A percentile compares a stretch with the other conserved stretches of the same genome.
phyloP scores from a whole-genome alignment of 1,284 basidiomycete species.

The Psilocybe mexicana region DNA sequence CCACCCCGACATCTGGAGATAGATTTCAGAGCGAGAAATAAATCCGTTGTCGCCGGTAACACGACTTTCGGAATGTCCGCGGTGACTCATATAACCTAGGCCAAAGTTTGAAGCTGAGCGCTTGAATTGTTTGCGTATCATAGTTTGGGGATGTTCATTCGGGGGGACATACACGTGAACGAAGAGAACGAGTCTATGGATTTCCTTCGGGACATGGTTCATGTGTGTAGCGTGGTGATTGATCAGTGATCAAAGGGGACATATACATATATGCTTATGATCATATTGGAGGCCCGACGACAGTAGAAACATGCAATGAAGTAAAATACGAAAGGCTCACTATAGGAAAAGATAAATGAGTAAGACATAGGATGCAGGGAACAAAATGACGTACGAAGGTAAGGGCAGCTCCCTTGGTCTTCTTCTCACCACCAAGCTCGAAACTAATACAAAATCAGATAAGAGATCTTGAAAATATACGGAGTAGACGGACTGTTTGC shows the following conservation, averaged over 20 bases:
- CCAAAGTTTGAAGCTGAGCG: neutral
- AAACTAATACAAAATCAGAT: slow-evolving; percentile 58
- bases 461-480: neutral
- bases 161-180: neutral
- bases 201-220: neutral
- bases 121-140: neutral
- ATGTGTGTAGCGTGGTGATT: neutral
- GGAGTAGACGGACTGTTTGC: slow-evolving; percentile 86
- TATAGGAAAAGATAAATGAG: slow-evolving; percentile 17
- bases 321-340: slow-evolving; percentile 34
- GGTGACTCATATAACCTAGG: neutral
- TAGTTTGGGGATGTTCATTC: neutral
- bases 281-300: slow-evolving; percentile 33
- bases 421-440: slow-evolving; percentile 99
- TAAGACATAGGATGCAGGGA: neutral
- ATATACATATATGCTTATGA: slow-evolving; percentile 19
- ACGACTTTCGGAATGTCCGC: neutral
- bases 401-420: slow-evolving; percentile 96
- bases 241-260: slow-evolving; percentile 4
- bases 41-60: neutral
- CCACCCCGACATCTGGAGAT: too few relatives aligned
- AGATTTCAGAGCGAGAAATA: neutral
- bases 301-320: slow-evolving; percentile 23
- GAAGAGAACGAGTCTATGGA: neutral
- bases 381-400: slow-evolving; percentile 72